Percentiles rank a stretch among this genome's conserved stretches.
These are phyloP conservation scores for Euryodendron excelsum DNA, from an alignment of 148 eudicot species.

Conservation along the genomic window DNA sequence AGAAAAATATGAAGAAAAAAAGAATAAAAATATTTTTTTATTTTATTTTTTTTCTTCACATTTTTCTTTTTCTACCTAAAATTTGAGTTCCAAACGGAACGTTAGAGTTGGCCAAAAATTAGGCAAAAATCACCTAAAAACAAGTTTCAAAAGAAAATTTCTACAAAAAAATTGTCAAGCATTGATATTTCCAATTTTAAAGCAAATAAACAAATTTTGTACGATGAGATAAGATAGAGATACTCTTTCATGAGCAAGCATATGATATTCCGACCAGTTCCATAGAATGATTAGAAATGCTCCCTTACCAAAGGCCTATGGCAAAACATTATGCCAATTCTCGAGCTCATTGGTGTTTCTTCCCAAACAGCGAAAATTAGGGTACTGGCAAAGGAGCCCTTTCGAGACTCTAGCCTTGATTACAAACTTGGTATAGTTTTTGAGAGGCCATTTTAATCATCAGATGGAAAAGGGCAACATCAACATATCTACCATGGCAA, in stretches of 20 bases:
- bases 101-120: too few relatives aligned
- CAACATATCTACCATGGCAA: neutral
- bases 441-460: slow-evolving; percentile 29
- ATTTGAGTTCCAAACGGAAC: too few relatives aligned
- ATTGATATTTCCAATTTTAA: too few relatives aligned
- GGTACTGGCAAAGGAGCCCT: slow-evolving; percentile 26
- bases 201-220: neutral
- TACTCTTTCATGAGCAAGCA: neutral
- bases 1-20: too few relatives aligned
- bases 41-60: too few relatives aligned
- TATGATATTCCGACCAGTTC: neutral
- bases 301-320: slow-evolving; percentile 56
- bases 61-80: too few relatives aligned
- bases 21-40: too few relatives aligned
- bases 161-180: neutral
- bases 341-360: too few relatives aligned
- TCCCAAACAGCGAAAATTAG: slow-evolving; percentile 28
- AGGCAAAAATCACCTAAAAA: neutral
- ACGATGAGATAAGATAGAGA: neutral
- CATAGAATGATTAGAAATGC: slow-evolving; percentile 18
- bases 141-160: neutral
- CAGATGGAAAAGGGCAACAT: slow-evolving; percentile 3
- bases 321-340: slow-evolving; percentile 38
- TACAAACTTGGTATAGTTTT: neutral
- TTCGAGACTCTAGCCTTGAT: slow-evolving; percentile 57